Evolutionary conservation across 2,329 filamentous ascomycete species (phyloP), one percentile per base, ranked within the genome.

Genomic region (Tricladium varicosporioides): DNA sequence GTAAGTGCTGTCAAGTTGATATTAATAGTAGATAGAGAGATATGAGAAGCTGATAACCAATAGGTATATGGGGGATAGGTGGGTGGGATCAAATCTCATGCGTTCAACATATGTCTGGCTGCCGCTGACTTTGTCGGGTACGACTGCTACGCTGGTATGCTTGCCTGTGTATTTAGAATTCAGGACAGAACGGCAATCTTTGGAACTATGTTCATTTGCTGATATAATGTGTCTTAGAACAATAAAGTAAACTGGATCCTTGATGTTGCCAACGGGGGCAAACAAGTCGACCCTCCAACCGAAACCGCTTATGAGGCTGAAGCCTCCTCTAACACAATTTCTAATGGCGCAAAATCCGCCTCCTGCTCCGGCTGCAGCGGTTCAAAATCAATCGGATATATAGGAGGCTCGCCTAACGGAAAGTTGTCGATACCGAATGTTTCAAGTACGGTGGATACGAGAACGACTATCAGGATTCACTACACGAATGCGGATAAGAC

Each of bases 41-140:
- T 15, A 33, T 15, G 19, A 14, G 42, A 36, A 46, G 11, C 40
- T 46, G 36, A 54, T n/a, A 16, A 9, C 7, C 15, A 36, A 46
- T 49, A 78, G 86, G 60, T 89, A 88, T 70, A 80, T 87, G 71
- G 86, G 86, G 16, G 86, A 89, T 70, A 80, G 86, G 18, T 89
- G 86, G 86, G 70, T 81, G 0, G 78, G 76, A 5, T 68, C 69
- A n/a, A 84, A 88, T 60, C 75, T 89, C 0, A 80, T 78, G 69
- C 73, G 79, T 0, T 82, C 78, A 51, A 86, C 83, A 0, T 88
- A 88, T 63, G 72, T 88, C 43, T 88, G 85, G 85, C 75, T 88
- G 0, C 85, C 85, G 0, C 70, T 88, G 0, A 73, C 66, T 3
- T 75, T 86, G 58, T 73, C 73, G 1, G 82, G 81, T 0, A 81